Conservation (phyloP, 192 early-diverging fungal genomes). For the Coemansia sp. region DNA sequence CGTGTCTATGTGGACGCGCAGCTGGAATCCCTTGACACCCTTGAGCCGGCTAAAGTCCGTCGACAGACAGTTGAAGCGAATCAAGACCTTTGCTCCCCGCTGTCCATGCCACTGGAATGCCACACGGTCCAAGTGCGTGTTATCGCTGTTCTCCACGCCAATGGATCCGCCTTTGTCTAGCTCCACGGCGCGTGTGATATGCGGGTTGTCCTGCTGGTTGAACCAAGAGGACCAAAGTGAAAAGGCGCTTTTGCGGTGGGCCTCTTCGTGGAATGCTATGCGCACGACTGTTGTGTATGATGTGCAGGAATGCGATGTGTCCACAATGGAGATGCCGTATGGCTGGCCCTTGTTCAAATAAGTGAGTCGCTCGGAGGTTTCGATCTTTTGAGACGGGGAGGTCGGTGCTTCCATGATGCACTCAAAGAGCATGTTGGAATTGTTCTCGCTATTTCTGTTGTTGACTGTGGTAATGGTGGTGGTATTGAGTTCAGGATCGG, state of each 20-base stretch:
- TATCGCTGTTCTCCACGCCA: conserved; percentile 60
- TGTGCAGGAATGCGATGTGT: conserved; percentile 51
- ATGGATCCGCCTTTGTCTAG: conserved; percentile 61
- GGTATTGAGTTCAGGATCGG: neutral
- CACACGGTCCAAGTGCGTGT: conserved; percentile 65
- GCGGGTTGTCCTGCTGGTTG: conserved; percentile 64
- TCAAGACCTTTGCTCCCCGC: conserved; percentile 61
- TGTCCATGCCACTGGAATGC: conserved; percentile 71
- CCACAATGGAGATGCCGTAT: conserved; percentile 60
- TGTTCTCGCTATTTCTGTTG: conserved; percentile 8
- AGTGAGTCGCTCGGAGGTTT: conserved; percentile 60
- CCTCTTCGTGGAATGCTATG: conserved; percentile 71
- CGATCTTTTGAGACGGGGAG: conserved; percentile 48
- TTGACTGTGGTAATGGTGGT: neutral
- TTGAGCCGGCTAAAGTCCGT: conserved; percentile 82
- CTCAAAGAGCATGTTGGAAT: conserved; percentile 31
- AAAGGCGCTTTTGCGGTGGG: conserved; percentile 61
- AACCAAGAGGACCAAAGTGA: conserved; percentile 76
- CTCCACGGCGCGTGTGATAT: conserved; percentile 63
- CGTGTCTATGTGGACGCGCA: conserved; percentile 57
- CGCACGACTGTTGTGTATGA: conserved; percentile 59
- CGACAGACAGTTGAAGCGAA: conserved; percentile 74
- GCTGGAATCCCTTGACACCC: conserved; percentile 75
- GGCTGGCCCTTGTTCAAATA: conserved; percentile 73
- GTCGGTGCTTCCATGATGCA: conserved; percentile 50